Base-by-base conservation (phyloP, 2,329 filamentous ascomycete genomes). In the Hymenoscyphus linearis region DNA sequence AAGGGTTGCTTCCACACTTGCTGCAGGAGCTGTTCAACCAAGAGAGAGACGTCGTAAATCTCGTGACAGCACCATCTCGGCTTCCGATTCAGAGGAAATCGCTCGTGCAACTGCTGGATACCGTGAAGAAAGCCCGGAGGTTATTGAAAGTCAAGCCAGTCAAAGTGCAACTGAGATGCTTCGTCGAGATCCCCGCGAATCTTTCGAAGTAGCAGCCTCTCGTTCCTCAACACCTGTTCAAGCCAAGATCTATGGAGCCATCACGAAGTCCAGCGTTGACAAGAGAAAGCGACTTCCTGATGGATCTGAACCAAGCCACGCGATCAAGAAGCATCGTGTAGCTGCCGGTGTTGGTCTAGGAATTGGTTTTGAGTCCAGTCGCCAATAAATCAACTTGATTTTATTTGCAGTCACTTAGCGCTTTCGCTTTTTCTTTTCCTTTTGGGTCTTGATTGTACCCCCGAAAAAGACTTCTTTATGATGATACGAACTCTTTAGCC, bases 51-150 rank as follows among this genome's bases (percentile, higher is more conserved):
- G 83, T 40, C 84, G 84, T 58, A 85, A 86, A 74, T 92, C 91
- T 73, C 85, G 90, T 62, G 91, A 96, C 73, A 93, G 90, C 76
- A 96, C 91, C 1, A 92, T 95, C 55, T 95, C 91, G 1, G 87
- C 84, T 22, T 83, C 82, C 1, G 83, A 84, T 52, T 71, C 73
- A 7, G 80, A 82, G 22, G 82, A 85, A 68, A 75, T 85, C 26
- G 81, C 80, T 0, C 77, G 82, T 4, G 80, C 83, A 62, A 82
- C 82, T 0, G 67, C 64, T 60, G 62, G 61, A 56, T 66, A 71
- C 22, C 75, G 76, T 9, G 76, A 76, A 1, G 76, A 77, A 14
- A 80, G 89, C 47, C 83, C 89, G 65, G 85, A 88, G 52, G 76
- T 92, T 0, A 82, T 80, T 36, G 88, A 88, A 69, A 91, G 88